Evolutionary conservation across 2,329 filamentous ascomycete species (phyloP).

Genomic region (Aspergillus sp.): DNA sequence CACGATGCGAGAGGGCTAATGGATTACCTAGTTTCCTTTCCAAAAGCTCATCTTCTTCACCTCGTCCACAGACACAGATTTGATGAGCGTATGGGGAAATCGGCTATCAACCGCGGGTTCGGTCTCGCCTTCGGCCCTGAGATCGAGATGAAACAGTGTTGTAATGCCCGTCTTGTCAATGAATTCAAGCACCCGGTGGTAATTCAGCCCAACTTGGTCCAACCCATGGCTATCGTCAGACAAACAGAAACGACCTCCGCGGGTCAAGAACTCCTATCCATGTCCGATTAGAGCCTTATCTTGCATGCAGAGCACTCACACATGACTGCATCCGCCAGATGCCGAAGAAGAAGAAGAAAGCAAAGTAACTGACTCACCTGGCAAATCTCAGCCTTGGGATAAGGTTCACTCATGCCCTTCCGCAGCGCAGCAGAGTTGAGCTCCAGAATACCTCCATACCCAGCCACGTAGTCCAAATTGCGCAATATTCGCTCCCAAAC

Average conservation of each 20-base stretch:
- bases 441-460: constrained; percentile 81
- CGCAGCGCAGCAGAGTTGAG: constrained; percentile 83
- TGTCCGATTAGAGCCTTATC: constrained; percentile 18
- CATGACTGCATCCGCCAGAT: neutral
- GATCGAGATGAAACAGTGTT: constrained; percentile 39
- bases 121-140: constrained; percentile 19
- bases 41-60: constrained; percentile 37
- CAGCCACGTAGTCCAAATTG: constrained; percentile 70
- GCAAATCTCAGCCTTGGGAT: constrained; percentile 77
- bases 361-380: constrained; percentile 46
- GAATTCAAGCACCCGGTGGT: constrained; percentile 68
- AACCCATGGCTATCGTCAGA: constrained; percentile 94
- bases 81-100: constrained; percentile 38
- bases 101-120: constrained; percentile 28
- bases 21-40: constrained; percentile 4
- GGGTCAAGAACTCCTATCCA: constrained; percentile 64
- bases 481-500: constrained; percentile 75
- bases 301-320: neutral
- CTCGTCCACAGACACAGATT: constrained; percentile 32
- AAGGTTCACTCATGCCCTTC: constrained; percentile 88
- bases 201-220: constrained; percentile 85
- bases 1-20: neutral
- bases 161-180: constrained; percentile 53
- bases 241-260: constrained; percentile 81
- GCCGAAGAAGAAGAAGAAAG: neutral